Conservation (phyloP, 495 filamentous ascomycete genomes). For the Daldinia concentrica region DNA sequence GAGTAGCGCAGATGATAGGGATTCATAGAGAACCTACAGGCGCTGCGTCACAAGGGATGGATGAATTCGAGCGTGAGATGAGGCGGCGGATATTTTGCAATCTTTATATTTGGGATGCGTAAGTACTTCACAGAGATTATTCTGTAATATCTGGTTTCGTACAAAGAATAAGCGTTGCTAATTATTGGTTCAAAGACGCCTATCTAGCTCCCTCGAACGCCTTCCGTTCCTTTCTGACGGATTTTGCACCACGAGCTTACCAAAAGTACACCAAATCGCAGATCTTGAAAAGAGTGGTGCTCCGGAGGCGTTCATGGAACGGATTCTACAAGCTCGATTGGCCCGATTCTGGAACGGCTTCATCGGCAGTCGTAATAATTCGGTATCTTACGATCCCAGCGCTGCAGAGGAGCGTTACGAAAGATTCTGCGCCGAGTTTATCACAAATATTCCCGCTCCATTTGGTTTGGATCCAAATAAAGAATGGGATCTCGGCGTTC, state of each 20-base stretch:
- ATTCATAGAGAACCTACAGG: conserved; percentile 25
- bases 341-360: conserved; percentile 4
- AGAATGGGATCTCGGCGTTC: conserved; percentile 1
- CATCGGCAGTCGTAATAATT: not conserved
- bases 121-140: not conserved
- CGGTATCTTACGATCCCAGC: conserved; percentile 3
- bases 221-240: conserved; percentile 6
- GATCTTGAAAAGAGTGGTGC: conserved; percentile 9
- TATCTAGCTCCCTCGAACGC: conserved; percentile 10
- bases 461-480: conserved; percentile 3
- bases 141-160: not conserved
- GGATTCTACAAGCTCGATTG: conserved; percentile 1
- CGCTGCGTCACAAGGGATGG: not conserved
- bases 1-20: conserved; percentile 37
- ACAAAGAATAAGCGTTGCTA: not conserved
- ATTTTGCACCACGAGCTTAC: conserved; percentile 2
- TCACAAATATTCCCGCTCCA: not conserved
- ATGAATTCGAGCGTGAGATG: conserved; percentile 42
- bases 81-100: conserved; percentile 41
- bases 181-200: not conserved
- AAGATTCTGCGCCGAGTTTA: conserved; percentile 4
- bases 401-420: conserved; percentile 4
- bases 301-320: conserved; percentile 8
- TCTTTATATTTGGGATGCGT: conserved; percentile 46
- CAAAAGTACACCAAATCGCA: conserved; percentile 1